Percentiles rank a stretch among this genome's conserved stretches.
These are phyloP conservation scores for Colletotrichum spaethianum DNA, from an alignment of 2,329 filamentous ascomycete species.

Conservation along the genomic window DNA sequence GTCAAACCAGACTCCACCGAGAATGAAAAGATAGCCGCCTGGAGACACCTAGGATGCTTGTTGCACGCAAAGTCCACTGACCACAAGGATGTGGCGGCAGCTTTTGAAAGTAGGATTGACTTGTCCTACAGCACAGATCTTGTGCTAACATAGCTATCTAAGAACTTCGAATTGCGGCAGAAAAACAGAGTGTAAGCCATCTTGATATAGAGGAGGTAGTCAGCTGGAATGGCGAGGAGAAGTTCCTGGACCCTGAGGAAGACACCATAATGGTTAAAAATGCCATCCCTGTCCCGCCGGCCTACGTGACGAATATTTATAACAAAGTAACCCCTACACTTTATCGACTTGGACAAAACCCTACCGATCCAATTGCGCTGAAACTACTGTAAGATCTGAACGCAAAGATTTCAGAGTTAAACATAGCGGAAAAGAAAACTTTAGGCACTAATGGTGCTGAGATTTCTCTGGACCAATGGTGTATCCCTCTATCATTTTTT, in stretches of 20 bases:
- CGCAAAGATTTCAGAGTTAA: neutral
- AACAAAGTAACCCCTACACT: neutral
- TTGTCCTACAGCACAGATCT: neutral
- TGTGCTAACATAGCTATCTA: neutral
- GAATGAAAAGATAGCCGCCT: neutral
- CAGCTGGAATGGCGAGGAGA: neutral
- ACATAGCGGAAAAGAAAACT: neutral
- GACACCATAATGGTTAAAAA: neutral
- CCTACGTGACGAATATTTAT: neutral
- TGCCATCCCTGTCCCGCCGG: neutral
- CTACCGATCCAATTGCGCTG: neutral
- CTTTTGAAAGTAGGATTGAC: constrained; percentile 9
- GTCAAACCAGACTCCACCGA: neutral
- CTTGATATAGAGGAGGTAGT: constrained; percentile 45
- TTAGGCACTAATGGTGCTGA: neutral
- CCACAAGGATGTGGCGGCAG: neutral
- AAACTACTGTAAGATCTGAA: neutral
- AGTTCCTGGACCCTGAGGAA: neutral
- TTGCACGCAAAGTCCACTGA: neutral
- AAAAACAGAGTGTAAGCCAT: constrained; percentile 44
- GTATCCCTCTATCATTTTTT: neutral
- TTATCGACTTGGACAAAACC: neutral
- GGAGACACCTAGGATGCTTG: constrained; percentile 11
- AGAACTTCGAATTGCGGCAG: neutral
- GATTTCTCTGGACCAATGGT: neutral